A percentile compares a stretch with the other conserved stretches of the same genome.
Conservation (phyloP, 208 protist genomes). For the Trypanosoma platydactyli region DNA sequence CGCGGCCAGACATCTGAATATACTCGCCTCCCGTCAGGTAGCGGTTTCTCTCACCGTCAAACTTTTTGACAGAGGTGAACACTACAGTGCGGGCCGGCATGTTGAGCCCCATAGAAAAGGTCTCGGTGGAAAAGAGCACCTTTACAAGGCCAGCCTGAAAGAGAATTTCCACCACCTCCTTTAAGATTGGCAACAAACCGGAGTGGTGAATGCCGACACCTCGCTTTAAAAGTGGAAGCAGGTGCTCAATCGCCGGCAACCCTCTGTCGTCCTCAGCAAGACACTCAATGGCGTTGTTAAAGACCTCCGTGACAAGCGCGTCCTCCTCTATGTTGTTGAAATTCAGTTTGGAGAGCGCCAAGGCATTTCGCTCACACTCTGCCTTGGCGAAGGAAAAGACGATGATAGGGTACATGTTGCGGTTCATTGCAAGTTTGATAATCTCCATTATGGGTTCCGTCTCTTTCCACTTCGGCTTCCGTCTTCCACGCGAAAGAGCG, state of each 20-base stretch:
- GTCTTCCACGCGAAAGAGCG: slow-evolving; percentile 23
- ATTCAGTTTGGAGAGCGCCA: slow-evolving; percentile 94
- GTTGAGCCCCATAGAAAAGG: slow-evolving; percentile 99
- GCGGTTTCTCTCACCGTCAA: slow-evolving; percentile 97
- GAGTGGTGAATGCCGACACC: slow-evolving; percentile 99
- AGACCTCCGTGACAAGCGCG: slow-evolving; percentile 92
- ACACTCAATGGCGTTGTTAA: slow-evolving; percentile 95
- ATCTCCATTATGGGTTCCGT: slow-evolving; percentile 92
- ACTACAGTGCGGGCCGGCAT: slow-evolving; percentile 99
- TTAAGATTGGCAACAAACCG: slow-evolving; percentile 99
- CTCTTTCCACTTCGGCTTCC: slow-evolving; percentile 26
- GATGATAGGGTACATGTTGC: slow-evolving; percentile 97
- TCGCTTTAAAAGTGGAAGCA: slow-evolving; percentile 95
- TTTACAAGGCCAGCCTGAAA: slow-evolving; percentile 99
- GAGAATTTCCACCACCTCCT: slow-evolving; percentile 99
- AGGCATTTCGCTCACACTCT: slow-evolving; percentile 97
- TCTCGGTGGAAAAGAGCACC: slow-evolving; percentile 99
- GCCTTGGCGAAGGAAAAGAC: slow-evolving; percentile 98
- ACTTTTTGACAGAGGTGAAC: slow-evolving; percentile 99
- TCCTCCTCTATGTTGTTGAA: slow-evolving; percentile 96
- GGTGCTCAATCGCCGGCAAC: slow-evolving; percentile 93
- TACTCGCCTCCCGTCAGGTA: slow-evolving; percentile 98
- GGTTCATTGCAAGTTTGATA: slow-evolving; percentile 97
- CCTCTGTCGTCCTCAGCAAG: slow-evolving; percentile 93
- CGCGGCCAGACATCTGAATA: slow-evolving; percentile 99